Percentiles rank a stretch among this genome's conserved stretches.
phyloP scores from a whole-genome alignment of 495 filamentous ascomycete genomes.

The Lasiosphaeria hispida region DNA sequence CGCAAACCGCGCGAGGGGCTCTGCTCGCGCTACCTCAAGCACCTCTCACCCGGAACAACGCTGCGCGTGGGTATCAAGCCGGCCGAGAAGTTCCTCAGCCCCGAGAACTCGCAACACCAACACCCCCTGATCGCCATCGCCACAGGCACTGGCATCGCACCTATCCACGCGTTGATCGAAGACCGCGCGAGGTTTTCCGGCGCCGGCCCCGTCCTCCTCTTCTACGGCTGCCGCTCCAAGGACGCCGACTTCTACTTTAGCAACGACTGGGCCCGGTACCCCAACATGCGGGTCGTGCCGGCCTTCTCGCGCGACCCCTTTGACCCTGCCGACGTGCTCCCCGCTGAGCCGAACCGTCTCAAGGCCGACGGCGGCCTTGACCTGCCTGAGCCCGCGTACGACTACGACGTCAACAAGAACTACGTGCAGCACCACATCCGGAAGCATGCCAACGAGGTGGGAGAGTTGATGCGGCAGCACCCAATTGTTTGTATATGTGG shows the following conservation, averaged over 20 bases:
- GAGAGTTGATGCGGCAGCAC: conserved; percentile 46
- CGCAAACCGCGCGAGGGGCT: conserved; percentile 82
- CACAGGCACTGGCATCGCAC: conserved; percentile 88
- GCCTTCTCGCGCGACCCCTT: conserved; percentile 72
- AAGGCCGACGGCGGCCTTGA: not conserved
- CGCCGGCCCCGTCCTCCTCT: conserved; percentile 46
- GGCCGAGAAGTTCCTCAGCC: conserved; percentile 13
- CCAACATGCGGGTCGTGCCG: conserved; percentile 56
- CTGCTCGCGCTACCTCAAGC: conserved; percentile 80
- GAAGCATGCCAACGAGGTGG: conserved; percentile 56
- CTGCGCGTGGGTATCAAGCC: conserved; percentile 55
- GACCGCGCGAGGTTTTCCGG: conserved; percentile 46
- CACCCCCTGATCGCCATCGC: conserved; percentile 75
- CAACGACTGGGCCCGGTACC: conserved; percentile 63
- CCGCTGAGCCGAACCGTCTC: no score
- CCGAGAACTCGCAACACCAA: not conserved
- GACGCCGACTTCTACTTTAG: conserved; percentile 75
- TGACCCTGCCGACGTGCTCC: conserved; percentile 30
- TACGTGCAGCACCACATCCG: conserved; percentile 89
- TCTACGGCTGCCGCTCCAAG: conserved; percentile 79
- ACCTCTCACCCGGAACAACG: conserved; percentile 54
- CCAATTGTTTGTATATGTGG: conserved; percentile 71
- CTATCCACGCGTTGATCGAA: conserved; percentile 76
- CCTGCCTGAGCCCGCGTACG: not conserved
- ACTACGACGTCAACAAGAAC: conserved; percentile 54